These are phyloP conservation scores for Penicillium sp. DNA, from an alignment of 2,329 filamentous ascomycete species.

Conservation along the genomic window DNA sequence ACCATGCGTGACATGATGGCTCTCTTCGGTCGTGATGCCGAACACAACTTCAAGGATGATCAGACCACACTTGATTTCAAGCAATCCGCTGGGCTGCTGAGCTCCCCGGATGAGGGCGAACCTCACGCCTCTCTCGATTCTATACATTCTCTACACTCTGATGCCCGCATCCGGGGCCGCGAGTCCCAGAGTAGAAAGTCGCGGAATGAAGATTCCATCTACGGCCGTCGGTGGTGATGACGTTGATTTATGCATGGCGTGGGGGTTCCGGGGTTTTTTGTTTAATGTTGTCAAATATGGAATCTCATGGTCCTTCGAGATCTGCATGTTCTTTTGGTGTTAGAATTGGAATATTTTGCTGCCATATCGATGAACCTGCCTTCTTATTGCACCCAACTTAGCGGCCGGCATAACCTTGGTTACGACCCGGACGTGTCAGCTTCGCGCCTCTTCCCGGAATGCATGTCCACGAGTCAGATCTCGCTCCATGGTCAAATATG, in stretches of 20 bases:
- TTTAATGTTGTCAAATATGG: background rate
- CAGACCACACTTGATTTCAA: conserved; percentile 43
- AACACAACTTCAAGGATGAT: conserved; percentile 46
- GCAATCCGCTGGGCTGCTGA: conserved; percentile 34
- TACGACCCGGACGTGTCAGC: background rate
- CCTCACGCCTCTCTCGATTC: conserved; percentile 4
- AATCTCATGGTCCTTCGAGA: background rate
- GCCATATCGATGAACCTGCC: background rate
- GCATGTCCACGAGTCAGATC: conserved; percentile 20
- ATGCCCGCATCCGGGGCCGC: conserved; percentile 20
- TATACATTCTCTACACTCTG: conserved; percentile 11
- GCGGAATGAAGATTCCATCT: conserved; percentile 43
- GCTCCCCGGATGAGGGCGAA: conserved; percentile 25
- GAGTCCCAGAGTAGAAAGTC: conserved; percentile 21
- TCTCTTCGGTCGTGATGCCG: conserved; percentile 75
- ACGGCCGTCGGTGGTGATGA: conserved; percentile 43
- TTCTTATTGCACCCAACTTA: background rate
- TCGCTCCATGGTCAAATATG: conserved; percentile 1
- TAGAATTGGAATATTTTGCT: background rate
- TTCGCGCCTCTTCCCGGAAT: conserved; percentile 8
- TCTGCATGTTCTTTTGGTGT: background rate
- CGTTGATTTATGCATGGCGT: conserved; percentile 8
- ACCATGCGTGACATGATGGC: conserved; percentile 91
- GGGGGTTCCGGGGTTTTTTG: background rate
- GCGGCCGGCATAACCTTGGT: conserved; percentile 1